These are phyloP conservation scores for Candida verbasci DNA, from an alignment of 805 yeast genomes.

Conservation along the genomic window DNA sequence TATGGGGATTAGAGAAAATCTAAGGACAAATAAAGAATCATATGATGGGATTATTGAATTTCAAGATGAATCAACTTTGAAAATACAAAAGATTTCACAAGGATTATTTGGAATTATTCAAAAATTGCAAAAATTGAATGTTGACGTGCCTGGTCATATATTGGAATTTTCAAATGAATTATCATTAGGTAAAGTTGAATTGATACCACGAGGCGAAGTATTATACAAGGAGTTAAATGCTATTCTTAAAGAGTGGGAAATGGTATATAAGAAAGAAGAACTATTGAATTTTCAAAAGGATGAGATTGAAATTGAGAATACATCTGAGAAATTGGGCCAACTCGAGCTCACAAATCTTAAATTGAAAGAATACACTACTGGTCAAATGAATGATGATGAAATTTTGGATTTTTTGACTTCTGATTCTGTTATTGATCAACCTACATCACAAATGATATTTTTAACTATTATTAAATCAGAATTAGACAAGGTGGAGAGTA, in stretches of 20 bases:
- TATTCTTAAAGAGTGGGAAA: background rate
- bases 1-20: slow-evolving; percentile 54
- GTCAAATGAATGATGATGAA: background rate
- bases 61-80: slow-evolving; percentile 1
- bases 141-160: slow-evolving; percentile 1
- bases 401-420: background rate
- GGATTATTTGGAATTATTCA: background rate
- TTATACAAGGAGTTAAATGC: background rate
- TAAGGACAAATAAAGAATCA: slow-evolving; percentile 12
- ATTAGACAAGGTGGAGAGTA: background rate
- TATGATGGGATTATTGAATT: slow-evolving; percentile 13
- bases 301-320: background rate
- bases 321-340: background rate
- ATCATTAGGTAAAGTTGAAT: background rate
- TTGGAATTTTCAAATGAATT: slow-evolving; percentile 2
- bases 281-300: background rate
- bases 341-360: background rate
- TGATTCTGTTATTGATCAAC: background rate
- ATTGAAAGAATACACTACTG: background rate
- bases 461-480: background rate
- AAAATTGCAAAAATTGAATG: slow-evolving; percentile 1
- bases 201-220: background rate
- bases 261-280: background rate
- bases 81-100: background rate
- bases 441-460: background rate